Evolutionary conservation across 306 rosid genomes (phyloP).

Genomic region (Ammopiptanthus mongolicus): DNA sequence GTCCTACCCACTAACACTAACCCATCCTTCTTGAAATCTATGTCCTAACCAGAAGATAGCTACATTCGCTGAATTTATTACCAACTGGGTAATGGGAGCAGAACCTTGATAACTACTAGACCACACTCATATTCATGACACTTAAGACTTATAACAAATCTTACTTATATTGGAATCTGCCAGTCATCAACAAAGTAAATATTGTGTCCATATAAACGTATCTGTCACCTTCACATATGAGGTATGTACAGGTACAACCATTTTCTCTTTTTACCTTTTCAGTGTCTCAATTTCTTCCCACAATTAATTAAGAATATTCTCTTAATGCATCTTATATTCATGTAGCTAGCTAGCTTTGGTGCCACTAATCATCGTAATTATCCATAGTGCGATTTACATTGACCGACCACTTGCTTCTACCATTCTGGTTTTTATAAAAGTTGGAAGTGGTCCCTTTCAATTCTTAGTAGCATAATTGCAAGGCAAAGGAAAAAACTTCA

Average conservation of each 20-base stretch:
- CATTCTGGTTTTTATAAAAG: background rate
- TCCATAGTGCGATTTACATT: conserved; percentile 23
- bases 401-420: conserved; percentile 23
- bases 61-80: conserved; percentile 19
- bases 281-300: background rate
- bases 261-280: background rate
- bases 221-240: conserved; percentile 15
- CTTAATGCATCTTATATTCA: conserved; percentile 14
- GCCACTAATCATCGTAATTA: conserved; percentile 30
- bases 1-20: conserved; percentile 15
- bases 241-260: conserved; percentile 4
- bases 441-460: conserved; percentile 22
- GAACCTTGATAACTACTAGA: conserved; percentile 12
- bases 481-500: background rate
- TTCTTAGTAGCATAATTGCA: background rate
- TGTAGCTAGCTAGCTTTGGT: conserved; percentile 18
- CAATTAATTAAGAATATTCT: conserved; percentile 3
- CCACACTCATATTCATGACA: background rate
- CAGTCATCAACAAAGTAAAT: too few relatives aligned
- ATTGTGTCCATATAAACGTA: conserved; percentile 20
- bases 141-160: background rate
- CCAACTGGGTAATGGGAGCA: background rate
- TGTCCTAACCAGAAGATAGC: conserved; percentile 18
- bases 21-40: conserved; percentile 24
- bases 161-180: background rate